phyloP scores from a whole-genome alignment of 331 rosid genomes.

The Acacia pycnantha region DNA sequence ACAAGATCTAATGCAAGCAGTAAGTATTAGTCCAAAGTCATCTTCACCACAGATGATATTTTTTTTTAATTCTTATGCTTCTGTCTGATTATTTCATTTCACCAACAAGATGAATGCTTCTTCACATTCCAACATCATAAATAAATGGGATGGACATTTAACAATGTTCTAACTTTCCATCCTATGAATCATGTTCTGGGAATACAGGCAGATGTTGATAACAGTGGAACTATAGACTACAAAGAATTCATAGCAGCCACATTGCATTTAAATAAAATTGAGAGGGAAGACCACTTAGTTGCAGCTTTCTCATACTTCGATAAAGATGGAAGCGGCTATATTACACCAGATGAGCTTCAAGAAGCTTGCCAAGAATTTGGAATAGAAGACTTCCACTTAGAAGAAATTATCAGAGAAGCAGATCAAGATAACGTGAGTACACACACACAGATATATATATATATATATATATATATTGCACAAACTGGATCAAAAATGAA shows the following conservation, averaged over 20 bases:
- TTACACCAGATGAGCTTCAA: conserved; percentile 88
- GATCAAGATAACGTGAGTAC: conserved; percentile 79
- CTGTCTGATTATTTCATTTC: not conserved
- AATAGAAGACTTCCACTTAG: conserved; percentile 55
- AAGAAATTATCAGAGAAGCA: conserved; percentile 77
- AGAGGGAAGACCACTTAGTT: conserved; percentile 71
- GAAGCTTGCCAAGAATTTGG: conserved; percentile 86
- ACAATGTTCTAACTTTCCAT: not conserved
- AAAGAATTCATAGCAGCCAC: conserved; percentile 91
- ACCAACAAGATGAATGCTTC: not conserved
- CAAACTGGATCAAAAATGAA: not conserved
- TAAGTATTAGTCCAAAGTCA: conserved; percentile 43
- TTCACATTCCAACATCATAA: not conserved
- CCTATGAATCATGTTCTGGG: conserved; percentile 7
- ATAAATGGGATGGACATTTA: not conserved
- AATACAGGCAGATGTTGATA: conserved; percentile 83
- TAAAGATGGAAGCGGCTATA: conserved; percentile 89
- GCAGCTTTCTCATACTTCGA: conserved; percentile 88
- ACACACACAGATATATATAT: too few relatives aligned
- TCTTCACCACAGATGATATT: not conserved
- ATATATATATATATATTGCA: not conserved
- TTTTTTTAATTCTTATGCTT: not conserved
- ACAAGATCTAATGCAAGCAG: conserved; percentile 77
- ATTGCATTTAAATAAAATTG: conserved; percentile 77
- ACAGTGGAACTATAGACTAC: conserved; percentile 86